Conservation (phyloP, 495 filamentous ascomycete species). For the Aspergillus nidulans region DNA sequence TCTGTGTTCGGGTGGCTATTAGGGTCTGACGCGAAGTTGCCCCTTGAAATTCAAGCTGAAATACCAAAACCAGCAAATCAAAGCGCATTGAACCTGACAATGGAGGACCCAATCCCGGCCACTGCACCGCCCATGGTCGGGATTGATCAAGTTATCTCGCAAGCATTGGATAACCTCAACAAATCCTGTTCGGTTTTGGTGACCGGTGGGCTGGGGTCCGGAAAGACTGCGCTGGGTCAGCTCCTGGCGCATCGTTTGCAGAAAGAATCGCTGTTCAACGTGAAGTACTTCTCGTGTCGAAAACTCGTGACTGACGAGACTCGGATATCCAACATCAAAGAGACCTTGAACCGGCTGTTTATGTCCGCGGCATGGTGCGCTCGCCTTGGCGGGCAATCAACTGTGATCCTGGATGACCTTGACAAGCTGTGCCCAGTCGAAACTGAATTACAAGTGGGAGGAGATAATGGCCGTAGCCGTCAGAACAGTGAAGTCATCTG, state of each 20-base stretch:
- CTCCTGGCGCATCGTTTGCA: slow-evolving; percentile 64
- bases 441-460: slow-evolving; percentile 86
- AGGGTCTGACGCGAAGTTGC: slow-evolving; percentile 66
- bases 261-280: slow-evolving; percentile 64
- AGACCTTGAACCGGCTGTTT: slow-evolving; percentile 76
- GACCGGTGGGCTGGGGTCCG: slow-evolving; percentile 81
- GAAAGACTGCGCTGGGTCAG: slow-evolving; percentile 73
- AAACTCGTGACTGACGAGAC: slow-evolving; percentile 84
- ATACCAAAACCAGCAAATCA: slow-evolving; percentile 56
- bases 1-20: slow-evolving; percentile 65
- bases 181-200: slow-evolving; percentile 86
- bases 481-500: slow-evolving; percentile 90
- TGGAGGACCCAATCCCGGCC: slow-evolving; percentile 50
- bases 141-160: slow-evolving; percentile 69
- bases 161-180: slow-evolving; percentile 66
- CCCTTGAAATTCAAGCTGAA: slow-evolving; percentile 66
- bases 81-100: slow-evolving; percentile 38
- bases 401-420: slow-evolving; percentile 88
- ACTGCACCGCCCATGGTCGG: slow-evolving; percentile 67
- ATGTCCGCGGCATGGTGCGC: slow-evolving; percentile 87
- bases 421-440: slow-evolving; percentile 89
- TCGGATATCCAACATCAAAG: slow-evolving; percentile 83
- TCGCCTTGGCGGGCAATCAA: slow-evolving; percentile 70
- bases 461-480: slow-evolving; percentile 83
- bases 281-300: slow-evolving; percentile 75